Conservation (phyloP, 371 early-diverging fungal genomes). For the Mucor lusitanicus region DNA sequence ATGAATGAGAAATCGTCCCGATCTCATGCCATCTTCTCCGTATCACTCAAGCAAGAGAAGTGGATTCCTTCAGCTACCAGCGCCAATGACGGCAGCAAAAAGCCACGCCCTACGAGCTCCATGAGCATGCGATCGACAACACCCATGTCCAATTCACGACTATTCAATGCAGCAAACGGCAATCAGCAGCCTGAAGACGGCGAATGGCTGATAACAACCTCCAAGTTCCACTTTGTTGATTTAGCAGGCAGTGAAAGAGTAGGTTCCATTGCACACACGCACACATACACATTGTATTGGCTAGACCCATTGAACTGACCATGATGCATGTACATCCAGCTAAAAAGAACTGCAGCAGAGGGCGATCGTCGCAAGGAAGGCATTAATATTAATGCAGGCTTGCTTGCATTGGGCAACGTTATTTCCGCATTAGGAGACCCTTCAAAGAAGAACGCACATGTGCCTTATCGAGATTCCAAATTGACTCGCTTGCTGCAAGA, state of each 20-base stretch:
- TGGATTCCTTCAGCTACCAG: constrained; percentile 35
- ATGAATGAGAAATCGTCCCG: constrained; percentile 97
- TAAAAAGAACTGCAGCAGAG: constrained; percentile 93
- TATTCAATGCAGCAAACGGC: background rate
- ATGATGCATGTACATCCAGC: constrained; percentile 19
- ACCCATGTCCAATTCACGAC: constrained; percentile 4
- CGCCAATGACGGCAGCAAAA: constrained; percentile 14
- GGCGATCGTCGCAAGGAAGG: constrained; percentile 97
- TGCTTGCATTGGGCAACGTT: constrained; percentile 98
- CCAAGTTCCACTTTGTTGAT: constrained; percentile 99
- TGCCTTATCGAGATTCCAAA: constrained; percentile 99
- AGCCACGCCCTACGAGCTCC: constrained; percentile 22
- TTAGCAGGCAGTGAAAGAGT: constrained; percentile 98
- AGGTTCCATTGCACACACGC: constrained; percentile 15
- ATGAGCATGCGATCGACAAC: constrained; percentile 19
- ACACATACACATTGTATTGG: too few relatives aligned
- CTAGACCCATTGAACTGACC: background rate
- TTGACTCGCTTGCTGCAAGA: constrained; percentile 96
- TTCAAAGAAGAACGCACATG: constrained; percentile 59
- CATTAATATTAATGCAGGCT: constrained; percentile 97
- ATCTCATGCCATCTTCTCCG: constrained; percentile 97
- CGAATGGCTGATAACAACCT: constrained; percentile 57
- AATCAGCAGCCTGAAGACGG: constrained; percentile 30
- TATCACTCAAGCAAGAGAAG: constrained; percentile 77
- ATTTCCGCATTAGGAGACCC: constrained; percentile 97